Evolutionary conservation across 768 basidiomycete species (phyloP).

Genomic region (Podaxis sp.): DNA sequence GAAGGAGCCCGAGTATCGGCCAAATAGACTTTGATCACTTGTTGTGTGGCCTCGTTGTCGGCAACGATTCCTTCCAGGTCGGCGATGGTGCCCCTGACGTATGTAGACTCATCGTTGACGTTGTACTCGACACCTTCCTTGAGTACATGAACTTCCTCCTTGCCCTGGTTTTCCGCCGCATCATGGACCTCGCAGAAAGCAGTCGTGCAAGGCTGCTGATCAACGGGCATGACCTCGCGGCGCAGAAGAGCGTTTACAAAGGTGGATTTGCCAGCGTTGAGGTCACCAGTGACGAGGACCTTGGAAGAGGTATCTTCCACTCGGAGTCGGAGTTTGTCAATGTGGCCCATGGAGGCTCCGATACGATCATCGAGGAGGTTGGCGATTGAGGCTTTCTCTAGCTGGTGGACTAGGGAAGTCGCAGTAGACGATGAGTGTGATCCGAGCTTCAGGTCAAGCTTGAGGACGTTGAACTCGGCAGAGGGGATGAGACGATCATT

Average conservation of each 20-base stretch:
- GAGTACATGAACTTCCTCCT: conserved; percentile 84
- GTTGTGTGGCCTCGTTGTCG: conserved; percentile 66
- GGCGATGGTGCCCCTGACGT: conserved; percentile 56
- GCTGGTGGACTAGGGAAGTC: conserved; percentile 77
- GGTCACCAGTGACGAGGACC: conserved; percentile 95
- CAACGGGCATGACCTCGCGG: conserved; percentile 90
- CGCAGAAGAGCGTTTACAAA: conserved; percentile 94
- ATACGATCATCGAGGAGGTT: conserved; percentile 88
- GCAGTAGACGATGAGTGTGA: conserved; percentile 61
- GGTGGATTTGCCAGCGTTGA: conserved; percentile 98
- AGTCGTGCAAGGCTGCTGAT: conserved; percentile 97
- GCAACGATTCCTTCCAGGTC: conserved; percentile 79
- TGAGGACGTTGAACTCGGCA: conserved; percentile 81
- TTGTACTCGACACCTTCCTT: conserved; percentile 68
- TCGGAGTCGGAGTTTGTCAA: conserved; percentile 80
- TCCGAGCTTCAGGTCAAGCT: conserved; percentile 90
- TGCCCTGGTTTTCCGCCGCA: conserved; percentile 71
- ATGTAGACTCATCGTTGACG: conserved; percentile 71
- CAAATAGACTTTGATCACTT: conserved; percentile 85
- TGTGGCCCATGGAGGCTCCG: conserved; percentile 64
- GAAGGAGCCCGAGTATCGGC: conserved; percentile 73
- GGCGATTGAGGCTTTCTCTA: conserved; percentile 91
- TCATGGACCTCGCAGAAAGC: conserved; percentile 97
- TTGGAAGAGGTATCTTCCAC: conserved; percentile 91
- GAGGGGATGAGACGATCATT: conserved; percentile 34